Conservation (phyloP, 352 stramenopile genomes). For the Phytophthora palmivora region DNA sequence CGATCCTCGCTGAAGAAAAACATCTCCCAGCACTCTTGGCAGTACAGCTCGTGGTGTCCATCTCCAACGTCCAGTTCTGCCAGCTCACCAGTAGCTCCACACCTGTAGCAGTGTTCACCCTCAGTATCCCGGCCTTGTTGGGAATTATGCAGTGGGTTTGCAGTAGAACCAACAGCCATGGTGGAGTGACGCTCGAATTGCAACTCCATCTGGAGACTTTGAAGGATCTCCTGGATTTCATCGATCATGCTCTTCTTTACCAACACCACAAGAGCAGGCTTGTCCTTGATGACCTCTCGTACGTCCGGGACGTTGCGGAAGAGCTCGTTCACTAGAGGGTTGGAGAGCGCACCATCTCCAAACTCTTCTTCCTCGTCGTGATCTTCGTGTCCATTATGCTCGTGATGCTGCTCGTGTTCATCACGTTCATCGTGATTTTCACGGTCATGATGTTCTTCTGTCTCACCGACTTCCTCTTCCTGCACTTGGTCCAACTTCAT, state of each 20-base stretch:
- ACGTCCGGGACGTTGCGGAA: constrained; percentile 59
- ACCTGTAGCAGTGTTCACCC: constrained; percentile 57
- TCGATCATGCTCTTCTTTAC: constrained; percentile 80
- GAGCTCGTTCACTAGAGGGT: constrained; percentile 61
- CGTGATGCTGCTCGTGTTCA: constrained; percentile 8
- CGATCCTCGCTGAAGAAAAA: constrained; percentile 72
- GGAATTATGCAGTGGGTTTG: constrained; percentile 19
- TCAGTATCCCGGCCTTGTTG: constrained; percentile 29
- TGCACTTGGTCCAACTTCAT: constrained; percentile 37
- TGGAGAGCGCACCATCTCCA: constrained; percentile 42
- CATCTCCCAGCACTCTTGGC: constrained; percentile 79
- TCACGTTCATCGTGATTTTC: constrained; percentile 1
- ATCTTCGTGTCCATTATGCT: constrained; percentile 2
- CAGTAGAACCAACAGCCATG: constrained; percentile 55
- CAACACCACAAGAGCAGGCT: constrained; percentile 57
- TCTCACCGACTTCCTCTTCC: constrained; percentile 28
- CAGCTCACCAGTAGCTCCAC: constrained; percentile 59
- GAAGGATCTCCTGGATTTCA: constrained; percentile 82
- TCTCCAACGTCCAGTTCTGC: constrained; percentile 60
- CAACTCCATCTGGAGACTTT: constrained; percentile 80
- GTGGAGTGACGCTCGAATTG: constrained; percentile 82
- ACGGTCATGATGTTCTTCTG: constrained; percentile 6
- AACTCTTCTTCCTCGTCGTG: constrained; percentile 23
- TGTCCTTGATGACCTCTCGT: constrained; percentile 62
- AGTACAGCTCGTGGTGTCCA: constrained; percentile 59